Conservation (phyloP, 257 asterid species). For the Solanum virginianum region DNA sequence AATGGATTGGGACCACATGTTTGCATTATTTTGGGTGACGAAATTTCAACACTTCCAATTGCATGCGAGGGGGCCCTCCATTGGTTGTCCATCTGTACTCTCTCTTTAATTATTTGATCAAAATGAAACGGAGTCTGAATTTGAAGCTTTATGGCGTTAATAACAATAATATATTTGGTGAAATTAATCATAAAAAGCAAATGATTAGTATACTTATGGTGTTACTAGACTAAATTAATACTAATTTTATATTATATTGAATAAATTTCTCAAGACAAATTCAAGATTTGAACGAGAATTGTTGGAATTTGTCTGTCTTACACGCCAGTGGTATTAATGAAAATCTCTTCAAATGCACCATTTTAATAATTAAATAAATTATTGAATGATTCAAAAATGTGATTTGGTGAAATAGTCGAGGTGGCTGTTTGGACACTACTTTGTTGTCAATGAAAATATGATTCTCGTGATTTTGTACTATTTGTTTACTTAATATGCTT, state of each 20-base stretch:
- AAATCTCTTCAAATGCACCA: neutral
- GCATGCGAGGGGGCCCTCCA: neutral
- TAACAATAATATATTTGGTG: too few relatives aligned
- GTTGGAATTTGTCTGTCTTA: too few relatives aligned
- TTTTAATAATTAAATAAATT: neutral
- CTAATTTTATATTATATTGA: too few relatives aligned
- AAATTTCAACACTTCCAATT: neutral
- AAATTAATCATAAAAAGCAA: too few relatives aligned
- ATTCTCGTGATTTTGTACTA: neutral
- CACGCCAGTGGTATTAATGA: neutral
- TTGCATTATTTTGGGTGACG: constrained; percentile 14
- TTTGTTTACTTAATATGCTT: neutral
- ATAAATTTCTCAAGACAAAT: too few relatives aligned
- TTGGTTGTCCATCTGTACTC: neutral
- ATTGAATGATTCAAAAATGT: neutral
- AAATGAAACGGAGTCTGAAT: too few relatives aligned
- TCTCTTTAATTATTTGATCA: neutral
- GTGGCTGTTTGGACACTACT: neutral
- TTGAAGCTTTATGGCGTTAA: too few relatives aligned
- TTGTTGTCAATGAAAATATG: neutral
- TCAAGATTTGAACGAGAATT: too few relatives aligned
- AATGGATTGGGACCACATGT: constrained; percentile 15
- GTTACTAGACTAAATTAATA: too few relatives aligned
- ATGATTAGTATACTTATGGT: too few relatives aligned
- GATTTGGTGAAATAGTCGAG: neutral